These are phyloP conservation scores for Claviceps maximensis DNA, from an alignment of 2,329 filamentous ascomycete species.

Conservation along the genomic window DNA sequence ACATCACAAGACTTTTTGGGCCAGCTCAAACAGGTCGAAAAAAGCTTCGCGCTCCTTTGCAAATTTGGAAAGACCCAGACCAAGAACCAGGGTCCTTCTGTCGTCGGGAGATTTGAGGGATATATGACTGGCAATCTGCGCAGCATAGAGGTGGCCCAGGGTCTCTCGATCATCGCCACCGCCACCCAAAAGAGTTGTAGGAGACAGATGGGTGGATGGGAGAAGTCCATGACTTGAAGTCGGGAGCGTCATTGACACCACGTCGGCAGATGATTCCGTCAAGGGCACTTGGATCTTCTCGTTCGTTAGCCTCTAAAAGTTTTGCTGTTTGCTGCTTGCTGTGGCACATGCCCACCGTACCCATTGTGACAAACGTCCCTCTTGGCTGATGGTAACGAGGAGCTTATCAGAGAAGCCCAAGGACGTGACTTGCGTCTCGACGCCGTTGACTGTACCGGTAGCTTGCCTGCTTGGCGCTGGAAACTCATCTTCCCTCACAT, in stretches of 20 bases:
- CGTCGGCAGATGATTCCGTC: constrained; percentile 49
- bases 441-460: constrained; percentile 49
- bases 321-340: too few species aligned
- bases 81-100: constrained; percentile 46
- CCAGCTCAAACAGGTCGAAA: constrained; percentile 51
- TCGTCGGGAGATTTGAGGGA: constrained; percentile 55
- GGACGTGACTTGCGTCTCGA: constrained; percentile 58
- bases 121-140: constrained; percentile 75
- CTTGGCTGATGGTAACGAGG: constrained; percentile 76
- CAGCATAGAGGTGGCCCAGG: constrained; percentile 75
- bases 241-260: constrained; percentile 46
- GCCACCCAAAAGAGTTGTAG: constrained; percentile 75
- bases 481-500: constrained; percentile 44
- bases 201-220: constrained; percentile 70
- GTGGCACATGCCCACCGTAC: constrained; percentile 32
- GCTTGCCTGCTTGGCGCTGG: constrained; percentile 50
- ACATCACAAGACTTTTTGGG: constrained; percentile 39
- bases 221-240: constrained; percentile 38
- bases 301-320: constrained; percentile 1
- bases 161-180: constrained; percentile 69
- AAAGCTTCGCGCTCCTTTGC: constrained; percentile 42
- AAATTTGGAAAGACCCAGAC: constrained; percentile 41
- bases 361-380: constrained; percentile 82
- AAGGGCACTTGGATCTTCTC: constrained; percentile 67
- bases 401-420: constrained; percentile 82